Evolutionary conservation across 768 basidiomycete genomes (phyloP).

Genomic region (Collybiopsis luxurians): DNA sequence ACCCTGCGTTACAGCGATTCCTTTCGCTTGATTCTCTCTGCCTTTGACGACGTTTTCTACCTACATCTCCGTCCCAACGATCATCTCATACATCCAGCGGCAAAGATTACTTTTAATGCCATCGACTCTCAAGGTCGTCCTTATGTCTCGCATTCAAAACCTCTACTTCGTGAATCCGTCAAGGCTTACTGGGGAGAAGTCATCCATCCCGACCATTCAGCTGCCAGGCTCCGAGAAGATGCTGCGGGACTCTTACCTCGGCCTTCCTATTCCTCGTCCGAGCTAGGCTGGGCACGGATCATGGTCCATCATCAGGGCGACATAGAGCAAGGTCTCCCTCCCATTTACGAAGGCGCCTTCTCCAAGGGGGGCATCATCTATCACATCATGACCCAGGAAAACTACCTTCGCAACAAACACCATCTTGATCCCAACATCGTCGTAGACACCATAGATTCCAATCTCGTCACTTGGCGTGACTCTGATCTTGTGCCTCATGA

Average conservation of each 20-base stretch:
- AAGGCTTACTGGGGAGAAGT: conserved; percentile 78
- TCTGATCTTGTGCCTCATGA: conserved; percentile 58
- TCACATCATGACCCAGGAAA: conserved; percentile 69
- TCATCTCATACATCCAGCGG: conserved; percentile 75
- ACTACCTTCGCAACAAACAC: conserved; percentile 63
- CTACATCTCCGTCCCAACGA: conserved; percentile 79
- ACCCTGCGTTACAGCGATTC: conserved; percentile 65
- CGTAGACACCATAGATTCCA: conserved; percentile 42
- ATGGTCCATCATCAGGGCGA: conserved; percentile 67
- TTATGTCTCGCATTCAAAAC: conserved; percentile 50
- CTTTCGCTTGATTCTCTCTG: conserved; percentile 66
- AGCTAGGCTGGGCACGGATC: conserved; percentile 77
- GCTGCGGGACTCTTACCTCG: conserved; percentile 49
- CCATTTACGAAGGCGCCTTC: conserved; percentile 77
- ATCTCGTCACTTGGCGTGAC: conserved; percentile 75
- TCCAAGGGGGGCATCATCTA: conserved; percentile 62
- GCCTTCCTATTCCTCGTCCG: conserved; percentile 34
- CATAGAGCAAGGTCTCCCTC: conserved; percentile 39
- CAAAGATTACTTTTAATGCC: conserved; percentile 66
- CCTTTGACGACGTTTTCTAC: conserved; percentile 62
- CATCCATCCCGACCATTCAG: conserved; percentile 52
- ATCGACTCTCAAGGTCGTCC: conserved; percentile 47
- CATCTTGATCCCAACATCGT: conserved; percentile 50
- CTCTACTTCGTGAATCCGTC: conserved; percentile 61
- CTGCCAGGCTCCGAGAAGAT: conserved; percentile 59